Evolutionary conservation across 106 monocot species (phyloP).

Genomic region (Phalaenopsis aphrodite): DNA sequence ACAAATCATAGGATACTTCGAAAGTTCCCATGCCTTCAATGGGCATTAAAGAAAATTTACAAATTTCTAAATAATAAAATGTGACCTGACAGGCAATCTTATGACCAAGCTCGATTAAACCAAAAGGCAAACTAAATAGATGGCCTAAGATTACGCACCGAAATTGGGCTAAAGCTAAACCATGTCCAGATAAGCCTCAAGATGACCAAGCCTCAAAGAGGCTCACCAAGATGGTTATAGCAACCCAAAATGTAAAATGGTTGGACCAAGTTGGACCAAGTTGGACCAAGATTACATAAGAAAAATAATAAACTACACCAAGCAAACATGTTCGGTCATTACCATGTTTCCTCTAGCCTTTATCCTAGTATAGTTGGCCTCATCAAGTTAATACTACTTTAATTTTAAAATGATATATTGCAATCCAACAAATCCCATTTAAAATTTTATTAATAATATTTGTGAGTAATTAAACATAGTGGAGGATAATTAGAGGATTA

Average conservation of each 20-base stretch:
- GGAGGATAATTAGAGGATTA: too few species aligned
- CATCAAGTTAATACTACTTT: background rate
- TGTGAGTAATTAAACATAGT: too few species aligned
- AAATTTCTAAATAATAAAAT: background rate
- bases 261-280: background rate
- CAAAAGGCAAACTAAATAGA: background rate
- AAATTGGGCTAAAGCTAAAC: background rate
- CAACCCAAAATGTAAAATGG: background rate
- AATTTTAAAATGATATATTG: too few species aligned
- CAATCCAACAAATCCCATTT: too few species aligned
- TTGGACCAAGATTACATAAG: background rate
- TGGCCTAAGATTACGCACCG: background rate
- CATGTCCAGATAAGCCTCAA: background rate
- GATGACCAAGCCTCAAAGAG: background rate
- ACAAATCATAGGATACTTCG: background rate
- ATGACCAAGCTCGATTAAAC: background rate
- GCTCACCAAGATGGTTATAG: background rate
- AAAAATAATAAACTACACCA: background rate
- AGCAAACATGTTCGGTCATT: background rate
- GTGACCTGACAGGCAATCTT: background rate
- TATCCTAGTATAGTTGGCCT: background rate
- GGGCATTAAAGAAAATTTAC: background rate
- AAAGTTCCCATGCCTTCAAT: background rate
- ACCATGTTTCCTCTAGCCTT: background rate
- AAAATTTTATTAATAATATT: too few species aligned